Evolutionary conservation across 176 grass and related monocot genomes (phyloP), one percentile per base, ranked within the genome.

Genomic region (Themeda triandra): DNA sequence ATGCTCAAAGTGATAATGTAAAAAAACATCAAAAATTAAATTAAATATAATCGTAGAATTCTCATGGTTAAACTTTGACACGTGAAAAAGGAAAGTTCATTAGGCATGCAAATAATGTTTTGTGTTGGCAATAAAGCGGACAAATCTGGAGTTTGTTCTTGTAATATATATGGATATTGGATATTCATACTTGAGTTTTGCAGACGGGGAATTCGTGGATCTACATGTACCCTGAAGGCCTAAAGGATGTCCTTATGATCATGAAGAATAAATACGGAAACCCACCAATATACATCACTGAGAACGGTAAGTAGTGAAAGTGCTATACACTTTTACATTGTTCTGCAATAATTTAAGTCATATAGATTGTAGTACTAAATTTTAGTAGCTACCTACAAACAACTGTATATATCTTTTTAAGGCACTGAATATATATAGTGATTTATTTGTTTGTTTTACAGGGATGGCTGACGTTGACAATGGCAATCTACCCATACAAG

Each of bases 201-300:
- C 32, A 86, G 84, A 73, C 54, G 0, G 84, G 84, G 6, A 37
- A 21, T 23, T 2, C 23, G 11, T 86, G 77, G 67, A 10, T 86
- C 8, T 14, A 30, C 11, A 3, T 30, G 1, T 81, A 87, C 58
- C 83, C 83, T 1, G 30, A 82, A 58, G 88, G 88, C 24, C 33
- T 90, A 4, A 54, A 28, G 21, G 45, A 77, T 30, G 37, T 90
- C 15, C 71, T 86, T 17, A 46, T 72, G 77, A 32, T 65, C n/a
- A 77, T 82, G 12, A 90, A 73, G 83, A 19, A 82, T 0, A 90
- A 31, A 58, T 90, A 90, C 18, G 37, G 45, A 6, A 90, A 86
- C 36, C 88, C 78, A 54, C 83, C 71, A 0, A 8, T 90, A 13
- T 77, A 77, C 73, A 86, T 90, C 40, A 90, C 88, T 4, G 88